Evolutionary conservation across 768 basidiomycete genomes (phyloP), one percentile per base, ranked within the genome.

Genomic region (Mycena haematopus): DNA sequence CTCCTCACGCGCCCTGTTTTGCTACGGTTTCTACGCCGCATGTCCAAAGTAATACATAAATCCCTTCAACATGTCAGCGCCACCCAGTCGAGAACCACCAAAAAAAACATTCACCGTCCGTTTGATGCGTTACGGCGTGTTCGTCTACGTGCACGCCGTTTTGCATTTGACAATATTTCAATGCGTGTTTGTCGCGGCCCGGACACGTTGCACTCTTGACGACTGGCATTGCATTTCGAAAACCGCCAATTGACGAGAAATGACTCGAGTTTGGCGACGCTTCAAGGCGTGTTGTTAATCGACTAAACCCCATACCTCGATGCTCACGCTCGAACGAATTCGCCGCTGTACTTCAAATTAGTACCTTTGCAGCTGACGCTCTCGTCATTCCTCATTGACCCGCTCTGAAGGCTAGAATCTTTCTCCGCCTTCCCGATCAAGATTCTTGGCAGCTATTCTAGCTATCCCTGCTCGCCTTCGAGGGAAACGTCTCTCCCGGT

Each of bases 131-230:
- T 47, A 56, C 53, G 53, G 27, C 36, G 13, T 36, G 11, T 11
- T 10, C 36, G 36, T 15, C 36, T 17, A 56, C 27, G 24, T 50
- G 15, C 31, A 14, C 60, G 44, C 56, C 46, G 60, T 33, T 42
- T 38, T 35, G 36, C 35, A 53, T 42, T 46, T 44, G 53, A 55
- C 45, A 42, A 51, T 50, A 51, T 31, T 45, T 52, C 59, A 54
- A 49, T 33, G 36, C 27, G 59, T 47, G 58, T 25, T 47, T 47
- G 10, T 27, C 21, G 29, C 22, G 49, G 21, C 15, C 56, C 42
- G 35, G 42, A 15, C 62, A 63, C 62, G 62, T 57, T 63, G 55
- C 45, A 56, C 6, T 42, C 27, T 54, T 54, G 19, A 29, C 53
- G n/a, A 31, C 40, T n/a, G n/a, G n/a, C 27, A 44, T 15, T 17